Conservation (phyloP, 306 rosid species). For the Prosopis cineraria region DNA sequence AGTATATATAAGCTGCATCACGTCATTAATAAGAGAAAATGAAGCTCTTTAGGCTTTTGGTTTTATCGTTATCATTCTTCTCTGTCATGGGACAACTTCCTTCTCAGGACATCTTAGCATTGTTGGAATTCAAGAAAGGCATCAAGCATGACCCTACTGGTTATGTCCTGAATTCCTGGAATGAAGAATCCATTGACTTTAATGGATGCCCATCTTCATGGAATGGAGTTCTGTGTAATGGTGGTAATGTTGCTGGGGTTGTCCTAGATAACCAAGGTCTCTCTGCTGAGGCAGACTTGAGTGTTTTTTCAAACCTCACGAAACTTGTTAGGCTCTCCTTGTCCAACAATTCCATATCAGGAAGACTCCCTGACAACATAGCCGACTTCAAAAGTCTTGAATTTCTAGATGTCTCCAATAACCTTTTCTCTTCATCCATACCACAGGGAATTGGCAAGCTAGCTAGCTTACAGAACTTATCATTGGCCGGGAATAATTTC, state of each 20-base stretch:
- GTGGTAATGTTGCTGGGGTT: conserved; percentile 95
- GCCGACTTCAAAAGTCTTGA: conserved; percentile 73
- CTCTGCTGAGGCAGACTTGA: conserved; percentile 80
- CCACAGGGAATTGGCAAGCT: conserved; percentile 64
- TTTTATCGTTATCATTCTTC: conserved; percentile 61
- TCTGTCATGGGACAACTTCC: conserved; percentile 88
- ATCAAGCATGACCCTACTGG: conserved; percentile 96
- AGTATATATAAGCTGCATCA: conserved; percentile 9
- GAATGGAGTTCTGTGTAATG: conserved; percentile 91
- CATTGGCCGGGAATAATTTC: conserved; percentile 86
- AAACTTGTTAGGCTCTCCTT: conserved; percentile 83
- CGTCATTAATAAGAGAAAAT: conserved; percentile 37
- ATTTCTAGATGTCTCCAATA: conserved; percentile 80
- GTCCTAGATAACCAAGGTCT: conserved; percentile 80
- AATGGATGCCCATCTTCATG: conserved; percentile 98
- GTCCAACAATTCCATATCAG: conserved; percentile 78
- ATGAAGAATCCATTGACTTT: conserved; percentile 95
- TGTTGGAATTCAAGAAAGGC: conserved; percentile 88
- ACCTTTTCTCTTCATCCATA: conserved; percentile 70
- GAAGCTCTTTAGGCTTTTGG: conserved; percentile 60
- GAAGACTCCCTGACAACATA: conserved; percentile 63
- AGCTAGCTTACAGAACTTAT: conserved; percentile 67
- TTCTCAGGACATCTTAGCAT: conserved; percentile 91
- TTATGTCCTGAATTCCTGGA: conserved; percentile 88
- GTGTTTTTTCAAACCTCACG: conserved; percentile 74